Base-by-base conservation (phyloP, 208 protist genomes). In the Trypanosoma scelopori region DNA sequence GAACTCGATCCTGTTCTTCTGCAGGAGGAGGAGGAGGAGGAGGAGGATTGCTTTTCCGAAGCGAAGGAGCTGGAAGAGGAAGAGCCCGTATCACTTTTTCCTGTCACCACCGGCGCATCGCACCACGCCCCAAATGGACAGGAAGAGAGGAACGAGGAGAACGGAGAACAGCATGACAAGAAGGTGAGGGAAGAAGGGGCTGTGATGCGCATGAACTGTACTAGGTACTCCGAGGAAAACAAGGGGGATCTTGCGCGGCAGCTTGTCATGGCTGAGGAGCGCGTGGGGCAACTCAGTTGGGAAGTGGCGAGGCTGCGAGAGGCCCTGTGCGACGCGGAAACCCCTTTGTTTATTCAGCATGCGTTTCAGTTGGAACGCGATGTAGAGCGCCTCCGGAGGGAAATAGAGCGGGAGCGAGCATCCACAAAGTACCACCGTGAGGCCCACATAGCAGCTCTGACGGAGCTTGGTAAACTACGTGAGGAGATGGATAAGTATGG, bases 311-410 rank as follows among this genome's bases (percentile, higher is more conserved):
- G 32, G n/a, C 56, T 71, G 7, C 55, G 28, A 45, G 20, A 47
- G 7, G 5, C 43, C 23, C 25, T 71, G 11, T 22, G 7, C n/a
- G 23, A 53, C 3, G 22, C 28, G 3, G 55, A 56, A 37, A 56
- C 45, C 22, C 28, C 66, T 25, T 52, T 50, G 16, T 56, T 63
- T 49, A 41, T 71, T 45, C 66, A 65, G 28, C 66, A 55, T 28
- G 3, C 49, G 3, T 42, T 55, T 43, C 3, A 55, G n/a, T 11
- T 56, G 16, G 55, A 71, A 37, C 23, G 42, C 28, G 66, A 65
- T n/a, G n/a, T 63, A 32, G 39, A 65, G 28, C 16, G n/a, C 23
- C 27, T 71, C 1, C 13, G 28, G 39, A 13, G 41, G 22, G 43
- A 71, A 23, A 12, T 71, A 32, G 11, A 12, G 12, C 37, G 39